These are phyloP conservation scores for Volvariella volvacea DNA, from an alignment of 1,284 basidiomycete genomes.

Conservation along the genomic window DNA sequence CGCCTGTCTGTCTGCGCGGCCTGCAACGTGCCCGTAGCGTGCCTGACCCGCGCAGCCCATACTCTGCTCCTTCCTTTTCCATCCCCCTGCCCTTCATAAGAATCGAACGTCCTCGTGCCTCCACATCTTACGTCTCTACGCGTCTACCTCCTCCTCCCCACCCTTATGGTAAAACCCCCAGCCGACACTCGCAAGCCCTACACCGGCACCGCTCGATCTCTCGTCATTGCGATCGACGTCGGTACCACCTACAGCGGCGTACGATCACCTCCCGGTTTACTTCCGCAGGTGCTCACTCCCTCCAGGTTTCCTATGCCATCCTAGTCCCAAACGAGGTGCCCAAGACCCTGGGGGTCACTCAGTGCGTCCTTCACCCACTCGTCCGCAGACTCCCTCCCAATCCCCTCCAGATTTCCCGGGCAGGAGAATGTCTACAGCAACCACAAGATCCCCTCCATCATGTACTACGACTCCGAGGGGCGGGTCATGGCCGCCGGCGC, in stretches of 20 bases:
- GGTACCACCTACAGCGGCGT: constrained; percentile 73
- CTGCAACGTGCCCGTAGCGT: neutral
- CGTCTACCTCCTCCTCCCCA: constrained; percentile 6
- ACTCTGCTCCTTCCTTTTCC: neutral
- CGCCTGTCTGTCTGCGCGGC: constrained; percentile 1
- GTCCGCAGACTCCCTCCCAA: constrained; percentile 10
- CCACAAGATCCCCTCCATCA: constrained; percentile 70
- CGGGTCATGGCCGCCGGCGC: constrained; percentile 65
- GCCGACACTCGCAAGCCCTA: constrained; percentile 67
- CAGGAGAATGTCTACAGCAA: constrained; percentile 81
- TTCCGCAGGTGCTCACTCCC: constrained; percentile 2
- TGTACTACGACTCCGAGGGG: constrained; percentile 63
- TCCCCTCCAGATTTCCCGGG: constrained; percentile 55
- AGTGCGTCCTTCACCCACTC: constrained; percentile 31
- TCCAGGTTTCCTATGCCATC: constrained; percentile 62
- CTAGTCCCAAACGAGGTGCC: constrained; percentile 69
- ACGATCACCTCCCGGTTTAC: constrained; percentile 11
- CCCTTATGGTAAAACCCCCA: constrained; percentile 29
- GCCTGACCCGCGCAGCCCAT: constrained; percentile 1
- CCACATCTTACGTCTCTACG: constrained; percentile 10
- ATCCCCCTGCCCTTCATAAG: neutral
- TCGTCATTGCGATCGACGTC: constrained; percentile 70
- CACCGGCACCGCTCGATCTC: constrained; percentile 48
- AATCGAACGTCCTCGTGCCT: neutral
- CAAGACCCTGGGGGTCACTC: constrained; percentile 66